A percentile compares a stretch with the other conserved stretches of the same genome.
These are phyloP conservation scores for Anisodus acutangulus DNA, from an alignment of 257 asterid species.

Conservation along the genomic window DNA sequence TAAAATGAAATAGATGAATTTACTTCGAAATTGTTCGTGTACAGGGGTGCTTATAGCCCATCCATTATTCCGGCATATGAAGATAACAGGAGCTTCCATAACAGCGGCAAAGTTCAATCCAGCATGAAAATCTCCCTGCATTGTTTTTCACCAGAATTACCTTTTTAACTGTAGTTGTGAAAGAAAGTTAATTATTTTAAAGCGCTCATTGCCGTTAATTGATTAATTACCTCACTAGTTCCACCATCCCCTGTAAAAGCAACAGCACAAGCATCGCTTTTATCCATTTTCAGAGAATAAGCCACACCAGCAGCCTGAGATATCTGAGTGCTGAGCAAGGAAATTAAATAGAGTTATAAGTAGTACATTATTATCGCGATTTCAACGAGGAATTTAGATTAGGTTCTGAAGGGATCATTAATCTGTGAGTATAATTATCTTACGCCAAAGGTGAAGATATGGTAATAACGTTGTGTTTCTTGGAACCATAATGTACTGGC, in stretches of 20 bases:
- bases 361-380: background rate
- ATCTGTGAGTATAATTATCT: constrained; percentile 10
- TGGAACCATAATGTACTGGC: constrained; percentile 92
- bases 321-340: constrained; percentile 72
- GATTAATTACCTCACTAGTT: constrained; percentile 78
- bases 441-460: constrained; percentile 91
- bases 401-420: background rate
- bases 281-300: constrained; percentile 89
- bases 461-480: constrained; percentile 67
- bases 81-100: constrained; percentile 77
- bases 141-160: background rate
- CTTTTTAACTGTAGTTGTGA: background rate
- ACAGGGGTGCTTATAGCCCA: constrained; percentile 95
- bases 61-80: constrained; percentile 91
- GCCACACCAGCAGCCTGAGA: constrained; percentile 99
- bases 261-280: constrained; percentile 74
- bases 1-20: too few species aligned
- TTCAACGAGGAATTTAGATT: background rate
- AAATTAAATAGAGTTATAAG: background rate
- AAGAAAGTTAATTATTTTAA: background rate
- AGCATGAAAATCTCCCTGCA: constrained; percentile 96
- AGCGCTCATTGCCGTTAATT: background rate
- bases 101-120: constrained; percentile 91
- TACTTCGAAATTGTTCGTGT: constrained; percentile 80
- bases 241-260: constrained; percentile 83